These are phyloP conservation scores for Ogataea nonfermentans DNA, from an alignment of 805 yeast species.

Conservation along the genomic window DNA sequence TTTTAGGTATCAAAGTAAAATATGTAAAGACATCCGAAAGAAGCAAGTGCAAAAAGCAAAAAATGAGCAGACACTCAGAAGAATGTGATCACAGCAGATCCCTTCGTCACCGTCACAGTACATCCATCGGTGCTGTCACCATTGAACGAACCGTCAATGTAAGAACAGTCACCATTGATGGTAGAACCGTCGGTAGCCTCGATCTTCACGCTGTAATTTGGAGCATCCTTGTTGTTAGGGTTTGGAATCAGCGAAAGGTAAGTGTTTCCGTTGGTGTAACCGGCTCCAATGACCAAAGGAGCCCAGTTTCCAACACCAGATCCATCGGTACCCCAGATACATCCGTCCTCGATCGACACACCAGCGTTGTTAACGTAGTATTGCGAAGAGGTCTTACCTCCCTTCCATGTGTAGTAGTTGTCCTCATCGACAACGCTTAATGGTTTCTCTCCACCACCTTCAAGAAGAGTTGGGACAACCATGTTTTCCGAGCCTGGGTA, in stretches of 20 bases:
- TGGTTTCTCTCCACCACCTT: slow-evolving; percentile 61
- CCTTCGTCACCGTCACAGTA: slow-evolving; percentile 52
- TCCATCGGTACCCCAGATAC: slow-evolving; percentile 85
- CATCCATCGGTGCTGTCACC: slow-evolving; percentile 75
- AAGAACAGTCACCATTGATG: slow-evolving; percentile 41
- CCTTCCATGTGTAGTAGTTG: slow-evolving; percentile 78
- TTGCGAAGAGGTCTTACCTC: slow-evolving; percentile 85
- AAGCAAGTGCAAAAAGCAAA: slow-evolving; percentile 2
- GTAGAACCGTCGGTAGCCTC: slow-evolving; percentile 37
- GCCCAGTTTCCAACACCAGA: slow-evolving; percentile 97
- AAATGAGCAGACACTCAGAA: slow-evolving; percentile 12
- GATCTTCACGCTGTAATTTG: slow-evolving; percentile 52
- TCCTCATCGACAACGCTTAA: slow-evolving; percentile 79
- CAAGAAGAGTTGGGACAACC: slow-evolving; percentile 88
- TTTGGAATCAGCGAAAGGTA: slow-evolving; percentile 92
- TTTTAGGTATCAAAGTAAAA: slow-evolving; percentile 12
- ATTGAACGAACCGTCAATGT: slow-evolving; percentile 42
- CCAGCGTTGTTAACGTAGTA: slow-evolving; percentile 98
- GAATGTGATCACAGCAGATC: slow-evolving; percentile 37
- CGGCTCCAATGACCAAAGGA: slow-evolving; percentile 93
- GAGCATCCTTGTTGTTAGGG: slow-evolving; percentile 75
- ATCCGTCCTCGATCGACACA: slow-evolving; percentile 84
- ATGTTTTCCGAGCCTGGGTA: slow-evolving; percentile 99
- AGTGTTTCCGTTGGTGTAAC: slow-evolving; percentile 67
- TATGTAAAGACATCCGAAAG: slow-evolving; percentile 3